These are phyloP conservation scores for Metarhizium sp. DNA, from an alignment of 2,329 filamentous ascomycete genomes.

Conservation along the genomic window DNA sequence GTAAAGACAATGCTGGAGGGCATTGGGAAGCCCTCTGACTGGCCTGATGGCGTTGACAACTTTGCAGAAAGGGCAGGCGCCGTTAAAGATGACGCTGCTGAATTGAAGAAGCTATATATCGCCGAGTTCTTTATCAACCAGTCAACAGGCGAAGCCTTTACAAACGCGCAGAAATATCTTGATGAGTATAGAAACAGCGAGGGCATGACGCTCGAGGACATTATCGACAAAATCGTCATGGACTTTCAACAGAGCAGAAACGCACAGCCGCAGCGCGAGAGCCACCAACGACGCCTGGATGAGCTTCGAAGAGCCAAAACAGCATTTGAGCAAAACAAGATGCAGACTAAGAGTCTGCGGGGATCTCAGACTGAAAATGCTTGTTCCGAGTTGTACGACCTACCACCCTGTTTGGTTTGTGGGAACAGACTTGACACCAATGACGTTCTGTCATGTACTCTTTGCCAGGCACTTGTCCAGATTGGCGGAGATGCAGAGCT, in stretches of 20 bases:
- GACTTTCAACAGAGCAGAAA: constrained; percentile 20
- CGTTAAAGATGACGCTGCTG: constrained; percentile 19
- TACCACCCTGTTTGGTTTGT: constrained; percentile 33
- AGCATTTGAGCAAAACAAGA: constrained; percentile 36
- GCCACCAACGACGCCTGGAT: constrained; percentile 29
- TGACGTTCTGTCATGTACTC: constrained; percentile 30
- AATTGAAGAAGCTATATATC: constrained; percentile 29
- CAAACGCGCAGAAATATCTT: constrained; percentile 28
- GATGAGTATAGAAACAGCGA: constrained; percentile 23
- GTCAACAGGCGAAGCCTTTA: constrained; percentile 21
- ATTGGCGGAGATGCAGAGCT: constrained; percentile 25
- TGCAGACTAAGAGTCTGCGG: constrained; percentile 25
- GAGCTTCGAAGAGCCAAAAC: constrained; percentile 38
- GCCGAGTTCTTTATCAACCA: constrained; percentile 31
- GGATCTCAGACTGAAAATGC: constrained; percentile 17
- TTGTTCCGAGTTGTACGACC: constrained; percentile 24
- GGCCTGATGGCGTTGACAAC: constrained; percentile 22
- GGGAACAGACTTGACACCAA: constrained; percentile 21
- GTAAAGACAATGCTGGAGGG: constrained; percentile 26
- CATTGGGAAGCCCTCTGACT: constrained; percentile 23
- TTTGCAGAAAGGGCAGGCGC: constrained; percentile 24
- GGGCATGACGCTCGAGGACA: constrained; percentile 20
- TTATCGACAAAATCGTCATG: constrained; percentile 23
- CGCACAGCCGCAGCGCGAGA: constrained; percentile 27
- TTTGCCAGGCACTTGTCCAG: constrained; percentile 34